Conservation (phyloP, 2,329 filamentous ascomycete species). For the Coniella vitis region DNA sequence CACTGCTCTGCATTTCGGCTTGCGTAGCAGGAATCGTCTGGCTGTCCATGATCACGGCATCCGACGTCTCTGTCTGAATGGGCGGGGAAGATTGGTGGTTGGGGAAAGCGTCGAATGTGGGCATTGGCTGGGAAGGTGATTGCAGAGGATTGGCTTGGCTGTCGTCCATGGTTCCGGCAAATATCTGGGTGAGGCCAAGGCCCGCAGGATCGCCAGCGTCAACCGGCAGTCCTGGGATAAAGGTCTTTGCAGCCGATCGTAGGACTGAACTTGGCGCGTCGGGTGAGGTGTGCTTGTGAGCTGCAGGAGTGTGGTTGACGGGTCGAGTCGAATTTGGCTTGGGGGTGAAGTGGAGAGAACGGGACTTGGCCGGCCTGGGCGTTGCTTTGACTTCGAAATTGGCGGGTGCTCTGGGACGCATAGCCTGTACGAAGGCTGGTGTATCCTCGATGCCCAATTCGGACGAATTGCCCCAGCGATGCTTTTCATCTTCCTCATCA, state of each 20-base stretch:
- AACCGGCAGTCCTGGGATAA: conserved; percentile 62
- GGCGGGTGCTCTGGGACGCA: conserved; percentile 43
- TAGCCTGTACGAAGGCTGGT: conserved; percentile 19
- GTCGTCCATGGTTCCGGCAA: conserved; percentile 79
- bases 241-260: conserved; percentile 62
- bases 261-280: conserved; percentile 56
- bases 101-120: conserved; percentile 49
- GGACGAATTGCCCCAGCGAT: conserved; percentile 25
- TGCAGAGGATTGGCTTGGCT: conserved; percentile 35
- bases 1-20: conserved; percentile 25
- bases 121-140: conserved; percentile 45
- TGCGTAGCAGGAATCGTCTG: conserved; percentile 29
- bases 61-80: conserved; percentile 46
- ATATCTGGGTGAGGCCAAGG: conserved; percentile 80
- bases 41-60: conserved; percentile 45
- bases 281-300: conserved; percentile 41
- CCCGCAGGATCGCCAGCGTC: conserved; percentile 48
- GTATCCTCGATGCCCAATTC: conserved; percentile 25
- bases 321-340: conserved; percentile 22
- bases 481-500: conserved; percentile 27
- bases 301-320: conserved; percentile 24
- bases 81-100: conserved; percentile 58
- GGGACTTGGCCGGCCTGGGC: conserved; percentile 38
- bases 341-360: conserved; percentile 27
- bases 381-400: conserved; percentile 47